Percentiles rank a stretch among this genome's conserved stretches.
These are phyloP conservation scores for Moricandia moricandioides DNA, from an alignment of 345 rosid genomes.

Conservation along the genomic window DNA sequence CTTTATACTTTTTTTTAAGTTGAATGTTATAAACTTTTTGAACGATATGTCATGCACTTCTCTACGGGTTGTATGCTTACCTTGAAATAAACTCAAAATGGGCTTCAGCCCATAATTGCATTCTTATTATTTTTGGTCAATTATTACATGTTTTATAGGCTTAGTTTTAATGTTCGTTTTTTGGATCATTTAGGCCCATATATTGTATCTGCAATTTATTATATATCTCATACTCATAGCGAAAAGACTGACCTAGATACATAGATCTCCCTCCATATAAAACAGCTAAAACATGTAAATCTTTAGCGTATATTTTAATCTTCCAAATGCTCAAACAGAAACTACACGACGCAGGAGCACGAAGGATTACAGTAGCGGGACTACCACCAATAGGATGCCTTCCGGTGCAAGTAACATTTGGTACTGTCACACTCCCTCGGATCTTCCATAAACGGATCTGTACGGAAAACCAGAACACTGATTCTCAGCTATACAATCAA, in stretches of 20 bases:
- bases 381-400: conserved; percentile 43
- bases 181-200: conserved; percentile 14
- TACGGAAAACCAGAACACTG: conserved; percentile 25
- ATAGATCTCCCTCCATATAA: background rate
- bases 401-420: conserved; percentile 35
- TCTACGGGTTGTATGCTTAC: background rate
- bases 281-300: background rate
- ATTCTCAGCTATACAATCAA: conserved; percentile 31
- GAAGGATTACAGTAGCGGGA: conserved; percentile 33
- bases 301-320: background rate
- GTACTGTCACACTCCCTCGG: background rate
- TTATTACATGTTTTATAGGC: background rate
- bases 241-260: background rate
- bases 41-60: background rate
- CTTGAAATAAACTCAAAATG: background rate
- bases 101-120: background rate
- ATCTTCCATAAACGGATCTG: background rate
- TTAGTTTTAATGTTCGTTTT: background rate
- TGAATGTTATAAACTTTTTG: background rate
- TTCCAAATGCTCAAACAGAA: conserved; percentile 24
- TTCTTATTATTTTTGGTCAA: background rate
- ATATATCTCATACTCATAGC: background rate
- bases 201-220: background rate
- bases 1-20: too few species aligned
- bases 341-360: conserved; percentile 34